Evolutionary conservation across 2,329 filamentous ascomycete genomes (phyloP).

Genomic region (Aspergillus pseudoterreus): DNA sequence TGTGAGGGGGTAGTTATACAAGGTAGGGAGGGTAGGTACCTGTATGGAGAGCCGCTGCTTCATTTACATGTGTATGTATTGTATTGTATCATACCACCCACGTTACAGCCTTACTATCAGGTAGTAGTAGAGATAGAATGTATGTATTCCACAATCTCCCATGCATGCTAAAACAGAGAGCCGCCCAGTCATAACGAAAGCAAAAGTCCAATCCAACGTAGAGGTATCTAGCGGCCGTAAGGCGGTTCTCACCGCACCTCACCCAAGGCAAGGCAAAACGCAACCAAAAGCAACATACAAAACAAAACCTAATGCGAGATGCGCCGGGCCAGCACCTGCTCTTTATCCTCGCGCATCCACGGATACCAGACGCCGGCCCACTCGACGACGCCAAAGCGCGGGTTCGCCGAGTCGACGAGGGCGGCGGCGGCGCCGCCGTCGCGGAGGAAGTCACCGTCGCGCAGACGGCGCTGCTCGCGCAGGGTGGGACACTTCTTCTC

Average conservation of each 20-base stretch:
- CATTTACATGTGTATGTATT: not conserved
- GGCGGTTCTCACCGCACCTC: not conserved
- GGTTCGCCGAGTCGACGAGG: slow-evolving; percentile 23
- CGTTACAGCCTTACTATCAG: too few relatives aligned
- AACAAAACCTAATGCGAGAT: slow-evolving; percentile 3
- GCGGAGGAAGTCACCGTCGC: slow-evolving; percentile 37
- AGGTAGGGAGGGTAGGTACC: not conserved
- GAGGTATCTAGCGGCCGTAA: slow-evolving; percentile 18
- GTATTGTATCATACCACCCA: not conserved
- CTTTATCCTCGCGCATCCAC: slow-evolving; percentile 39
- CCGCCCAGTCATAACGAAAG: not conserved
- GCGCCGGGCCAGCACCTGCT: slow-evolving; percentile 18
- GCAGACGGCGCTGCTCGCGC: slow-evolving; percentile 39
- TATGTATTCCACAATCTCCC: not conserved
- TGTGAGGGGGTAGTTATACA: too few relatives aligned
- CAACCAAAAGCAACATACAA: slow-evolving; percentile 1
- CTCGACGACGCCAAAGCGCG: slow-evolving; percentile 39
- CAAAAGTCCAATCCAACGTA: slow-evolving; percentile 3
- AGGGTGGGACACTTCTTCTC: slow-evolving; percentile 44
- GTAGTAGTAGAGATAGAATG: too few relatives aligned
- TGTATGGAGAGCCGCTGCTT: not conserved
- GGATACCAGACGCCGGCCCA: slow-evolving; percentile 40
- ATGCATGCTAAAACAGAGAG: not conserved
- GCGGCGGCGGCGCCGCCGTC: slow-evolving; percentile 15
- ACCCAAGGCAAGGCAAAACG: not conserved